Base-by-base conservation (phyloP, 2,329 filamentous ascomycete genomes). In the Curvularia verruculosa region DNA sequence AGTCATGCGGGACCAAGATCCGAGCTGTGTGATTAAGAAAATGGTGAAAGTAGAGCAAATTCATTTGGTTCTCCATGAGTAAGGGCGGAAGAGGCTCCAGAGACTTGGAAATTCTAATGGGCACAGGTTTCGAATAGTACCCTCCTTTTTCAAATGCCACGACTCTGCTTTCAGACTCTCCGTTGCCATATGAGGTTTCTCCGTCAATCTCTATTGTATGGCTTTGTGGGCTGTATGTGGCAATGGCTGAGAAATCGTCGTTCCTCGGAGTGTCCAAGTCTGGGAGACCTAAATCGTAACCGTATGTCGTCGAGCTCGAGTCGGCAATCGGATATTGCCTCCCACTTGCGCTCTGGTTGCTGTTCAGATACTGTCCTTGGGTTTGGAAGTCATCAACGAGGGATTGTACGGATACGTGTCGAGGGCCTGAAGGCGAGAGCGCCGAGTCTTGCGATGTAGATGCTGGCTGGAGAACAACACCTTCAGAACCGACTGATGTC, bases 21-120 rank as follows among this genome's bases (percentile, higher is more conserved):
- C 86, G 85, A 7, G 90, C 90, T 3, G 91, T 95, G 73, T 95
- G 89, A 66, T 93, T 91, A 57, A 95, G 81, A 69, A 95, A 88
- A 66, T 88, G 86, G 70, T 89, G 86, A 63, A 89, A 89, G 67
- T 89, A 89, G 64, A 95, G 82, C 59, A 95, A 75, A 68, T 95
- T 94, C 85, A 94, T 94, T 1, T 87, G 89, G 65, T 91, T 93
- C 36, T 89, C 84, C 41, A 84, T 76, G 28, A 92, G 78, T 9
- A 84, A 77, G 3, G 78, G 67, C 4, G 86, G 86, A 21, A 89
- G 71, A 2, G 82, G 82, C 54, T 82, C 85, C 29, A 88, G 72
- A 49, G 80, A 80, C 59, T 83, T 83, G 2, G 84, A 81, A 23
- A 87, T 86, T 56, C 82, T 83, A 60, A 93, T 87, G 0, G 84